Percentiles rank a stretch among this genome's conserved stretches.
Evolutionary conservation across 805 yeast species (phyloP).

Genomic region (Brettanomyces anomalus): DNA sequence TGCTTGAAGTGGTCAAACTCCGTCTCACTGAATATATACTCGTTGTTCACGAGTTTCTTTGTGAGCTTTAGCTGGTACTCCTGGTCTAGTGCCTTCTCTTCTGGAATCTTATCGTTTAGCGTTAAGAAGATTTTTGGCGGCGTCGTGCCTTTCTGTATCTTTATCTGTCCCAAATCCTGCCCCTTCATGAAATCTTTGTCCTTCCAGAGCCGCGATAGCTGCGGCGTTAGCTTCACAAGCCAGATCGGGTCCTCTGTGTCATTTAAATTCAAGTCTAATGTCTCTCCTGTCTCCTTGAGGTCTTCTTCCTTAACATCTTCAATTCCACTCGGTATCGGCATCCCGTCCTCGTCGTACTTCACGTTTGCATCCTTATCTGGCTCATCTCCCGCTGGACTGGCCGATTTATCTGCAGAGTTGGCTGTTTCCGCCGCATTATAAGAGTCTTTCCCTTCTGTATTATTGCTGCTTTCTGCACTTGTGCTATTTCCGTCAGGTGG

Average conservation of each 20-base stretch:
- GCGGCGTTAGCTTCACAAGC: slow-evolving; percentile 87
- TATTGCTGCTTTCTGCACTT: no score
- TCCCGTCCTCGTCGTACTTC: slow-evolving; percentile 22
- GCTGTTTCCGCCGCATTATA: no score
- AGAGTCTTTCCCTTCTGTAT: no score
- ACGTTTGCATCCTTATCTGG: slow-evolving; percentile 9
- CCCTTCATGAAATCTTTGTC: slow-evolving; percentile 56
- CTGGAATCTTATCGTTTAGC: slow-evolving; percentile 40
- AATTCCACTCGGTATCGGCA: slow-evolving; percentile 27
- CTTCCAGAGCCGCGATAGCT: slow-evolving; percentile 75
- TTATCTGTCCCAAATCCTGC: slow-evolving; percentile 69
- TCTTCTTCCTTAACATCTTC: slow-evolving; percentile 27
- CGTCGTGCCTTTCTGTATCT: slow-evolving; percentile 43
- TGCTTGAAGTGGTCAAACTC: slow-evolving; percentile 57
- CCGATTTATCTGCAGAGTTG: background rate
- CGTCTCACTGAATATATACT: slow-evolving; percentile 81
- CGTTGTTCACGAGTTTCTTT: slow-evolving; percentile 74
- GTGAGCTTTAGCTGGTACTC: slow-evolving; percentile 75
- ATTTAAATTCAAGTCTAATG: slow-evolving; percentile 66
- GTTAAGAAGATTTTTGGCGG: slow-evolving; percentile 44
- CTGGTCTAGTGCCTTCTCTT: slow-evolving; percentile 57
- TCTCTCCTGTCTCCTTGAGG: slow-evolving; percentile 43
- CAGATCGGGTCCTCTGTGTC: slow-evolving; percentile 68
- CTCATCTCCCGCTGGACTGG: slow-evolving; percentile 6
- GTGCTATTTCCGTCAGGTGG: no score